Evolutionary conservation across 2,329 filamentous ascomycete genomes (phyloP).

Genomic region (Thermomyces lanuginosus): DNA sequence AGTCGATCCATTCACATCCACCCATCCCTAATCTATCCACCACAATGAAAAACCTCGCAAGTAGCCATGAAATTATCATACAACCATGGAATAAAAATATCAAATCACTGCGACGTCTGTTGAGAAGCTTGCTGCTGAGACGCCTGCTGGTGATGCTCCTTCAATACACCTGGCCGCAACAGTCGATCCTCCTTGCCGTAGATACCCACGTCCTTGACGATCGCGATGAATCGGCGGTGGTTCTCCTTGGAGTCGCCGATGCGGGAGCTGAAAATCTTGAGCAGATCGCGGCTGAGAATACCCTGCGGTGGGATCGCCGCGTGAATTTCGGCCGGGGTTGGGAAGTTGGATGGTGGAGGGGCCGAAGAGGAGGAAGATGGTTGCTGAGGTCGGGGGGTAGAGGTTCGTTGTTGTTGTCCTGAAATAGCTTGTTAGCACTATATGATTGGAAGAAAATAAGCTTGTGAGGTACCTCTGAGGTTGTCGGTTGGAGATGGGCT

Average conservation of each 20-base stretch:
- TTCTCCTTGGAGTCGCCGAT: conserved; percentile 28
- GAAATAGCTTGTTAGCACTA: neutral
- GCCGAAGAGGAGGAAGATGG: conserved; percentile 13
- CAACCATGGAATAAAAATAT: no score
- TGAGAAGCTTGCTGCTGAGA: no score
- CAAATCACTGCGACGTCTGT: no score
- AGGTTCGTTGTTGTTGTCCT: no score
- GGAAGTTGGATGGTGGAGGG: conserved; percentile 17
- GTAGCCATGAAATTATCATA: no score
- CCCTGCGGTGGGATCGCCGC: conserved; percentile 31
- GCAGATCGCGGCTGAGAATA: conserved; percentile 28
- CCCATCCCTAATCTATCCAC: no score
- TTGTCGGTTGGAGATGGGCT: conserved; percentile 30
- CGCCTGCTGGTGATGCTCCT: no score
- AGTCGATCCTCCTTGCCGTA: conserved; percentile 28
- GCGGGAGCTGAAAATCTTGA: conserved; percentile 27
- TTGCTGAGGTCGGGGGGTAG: conserved; percentile 1
- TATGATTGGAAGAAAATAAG: neutral
- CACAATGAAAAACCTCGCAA: no score
- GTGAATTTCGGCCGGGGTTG: conserved; percentile 31
- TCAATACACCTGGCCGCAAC: conserved; percentile 23
- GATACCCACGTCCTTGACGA: conserved; percentile 29
- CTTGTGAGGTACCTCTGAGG: conserved; percentile 18
- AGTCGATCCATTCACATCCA: no score
- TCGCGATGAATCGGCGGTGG: conserved; percentile 26